Evolutionary conservation across 768 basidiomycete genomes (phyloP).

Genomic region (Lyophyllum semitale): DNA sequence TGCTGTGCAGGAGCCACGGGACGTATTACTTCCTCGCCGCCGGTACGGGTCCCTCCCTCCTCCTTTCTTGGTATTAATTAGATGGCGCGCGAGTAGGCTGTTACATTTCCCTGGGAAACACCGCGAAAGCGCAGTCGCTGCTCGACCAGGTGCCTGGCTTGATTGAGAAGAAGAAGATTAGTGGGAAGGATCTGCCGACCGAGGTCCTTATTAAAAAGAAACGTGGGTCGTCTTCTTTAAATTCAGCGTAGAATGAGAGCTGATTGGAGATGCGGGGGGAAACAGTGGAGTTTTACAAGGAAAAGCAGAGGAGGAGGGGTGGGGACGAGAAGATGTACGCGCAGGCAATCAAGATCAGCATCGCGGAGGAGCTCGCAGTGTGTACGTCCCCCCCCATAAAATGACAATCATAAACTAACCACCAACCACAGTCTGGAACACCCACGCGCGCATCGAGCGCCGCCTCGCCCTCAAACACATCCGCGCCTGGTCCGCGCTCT

Average conservation of each 20-base stretch:
- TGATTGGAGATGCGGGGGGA: no score
- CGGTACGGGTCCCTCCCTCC: no score
- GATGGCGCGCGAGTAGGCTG: no score
- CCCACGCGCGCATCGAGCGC: constrained; percentile 59
- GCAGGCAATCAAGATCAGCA: constrained; percentile 61
- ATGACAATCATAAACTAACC: no score
- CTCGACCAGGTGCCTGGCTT: constrained; percentile 63
- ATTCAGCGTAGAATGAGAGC: no score
- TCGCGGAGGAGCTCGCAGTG: constrained; percentile 74
- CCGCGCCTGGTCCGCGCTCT: constrained; percentile 47
- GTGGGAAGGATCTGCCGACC: constrained; percentile 71
- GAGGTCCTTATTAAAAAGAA: constrained; percentile 81
- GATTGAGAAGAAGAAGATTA: constrained; percentile 60
- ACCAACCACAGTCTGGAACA: constrained; percentile 74
- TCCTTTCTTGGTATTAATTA: no score
- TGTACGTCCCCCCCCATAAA: constrained; percentile 64
- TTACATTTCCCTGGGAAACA: constrained; percentile 55
- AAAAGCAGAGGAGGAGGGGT: constrained; percentile 59
- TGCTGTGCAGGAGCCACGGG: constrained; percentile 72
- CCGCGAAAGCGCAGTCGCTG: constrained; percentile 59
- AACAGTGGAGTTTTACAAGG: constrained; percentile 73
- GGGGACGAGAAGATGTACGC: constrained; percentile 54
- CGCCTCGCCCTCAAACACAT: constrained; percentile 62
- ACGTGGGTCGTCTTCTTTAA: constrained; percentile 52
- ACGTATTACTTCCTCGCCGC: constrained; percentile 80